Evolutionary conservation across 164 flowering plant species (phyloP), one percentile per base, ranked within the genome.

Genomic region (Annona cherimola): DNA sequence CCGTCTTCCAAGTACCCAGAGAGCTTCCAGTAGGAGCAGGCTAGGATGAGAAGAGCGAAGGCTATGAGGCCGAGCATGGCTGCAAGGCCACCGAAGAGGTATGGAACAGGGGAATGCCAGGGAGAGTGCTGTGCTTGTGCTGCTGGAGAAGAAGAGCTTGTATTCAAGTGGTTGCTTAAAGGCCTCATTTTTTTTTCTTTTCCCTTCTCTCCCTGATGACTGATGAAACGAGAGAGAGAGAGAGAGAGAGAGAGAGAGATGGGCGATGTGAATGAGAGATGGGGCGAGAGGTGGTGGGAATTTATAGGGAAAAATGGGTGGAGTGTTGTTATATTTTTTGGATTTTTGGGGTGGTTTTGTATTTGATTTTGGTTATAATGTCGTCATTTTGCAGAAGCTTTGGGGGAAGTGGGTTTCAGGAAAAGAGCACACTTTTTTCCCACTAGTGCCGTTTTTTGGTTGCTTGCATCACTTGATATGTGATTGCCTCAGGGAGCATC

Each of bases 71-170:
- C 96, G 39, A 92, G 72, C 92, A 89, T 87, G 57, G 92, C 97
- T 1, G 97, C 93, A 45, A 90, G 57, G 4, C 95, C 97, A 0
- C 95, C 92, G 72, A 92, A 92, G n/a, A 92, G 83, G 81, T 92
- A 92, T 2, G 97, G 97, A 42, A 92, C 90, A 14, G 97, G 97
- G 3, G 97, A 90, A 77, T 89, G 92, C 97, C 93, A 88, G 63
- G 89, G 87, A 1, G 94, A 82, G 77, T 81, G 84, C 42, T 61
- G 81, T 7, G 46, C 40, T 20, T 69, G 16, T 7, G 73, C 43
- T 26, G 35, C 35, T 26, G 35, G 35, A 26, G 35, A 26, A 26
- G 35, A 26, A 39, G 45, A 4, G 14, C 67, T 67, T 45, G 74
- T 26, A 74, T 66, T 77, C 67, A 68, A 61, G 61, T 16, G 7